phyloP scores from a whole-genome alignment of 257 asterid species.

The Hygrophila difformis region DNA sequence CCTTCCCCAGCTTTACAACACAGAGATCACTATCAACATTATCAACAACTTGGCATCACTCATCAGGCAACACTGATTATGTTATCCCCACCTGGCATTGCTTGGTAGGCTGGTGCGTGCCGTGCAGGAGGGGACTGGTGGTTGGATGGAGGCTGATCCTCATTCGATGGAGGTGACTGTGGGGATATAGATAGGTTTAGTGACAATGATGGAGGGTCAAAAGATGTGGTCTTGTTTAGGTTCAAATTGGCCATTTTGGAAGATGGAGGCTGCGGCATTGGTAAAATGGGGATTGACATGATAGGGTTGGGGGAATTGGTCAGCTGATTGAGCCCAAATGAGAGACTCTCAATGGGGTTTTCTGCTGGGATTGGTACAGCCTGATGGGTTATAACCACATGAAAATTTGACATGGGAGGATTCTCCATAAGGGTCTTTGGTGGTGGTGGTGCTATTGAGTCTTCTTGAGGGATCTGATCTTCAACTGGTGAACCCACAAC shows the following conservation, averaged over 20 bases:
- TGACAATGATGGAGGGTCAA: conserved; percentile 38
- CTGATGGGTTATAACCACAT: conserved; percentile 26
- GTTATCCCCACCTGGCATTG: conserved; percentile 70
- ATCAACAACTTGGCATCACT: conserved; percentile 20
- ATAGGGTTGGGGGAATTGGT: conserved; percentile 46
- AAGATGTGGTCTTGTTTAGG: conserved; percentile 34
- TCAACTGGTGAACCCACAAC: conserved; percentile 35
- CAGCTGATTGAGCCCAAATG: conserved; percentile 37
- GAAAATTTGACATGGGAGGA: conserved; percentile 26
- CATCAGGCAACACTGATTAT: conserved; percentile 87
- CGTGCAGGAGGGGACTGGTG: conserved; percentile 32
- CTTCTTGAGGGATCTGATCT: conserved; percentile 39
- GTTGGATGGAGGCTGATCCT: conserved; percentile 17
- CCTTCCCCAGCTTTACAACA: conserved; percentile 3
- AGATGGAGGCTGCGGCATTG: conserved; percentile 73
- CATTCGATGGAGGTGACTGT: conserved; percentile 17
- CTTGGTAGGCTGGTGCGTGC: conserved; percentile 47
- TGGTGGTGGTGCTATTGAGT: conserved; percentile 20
- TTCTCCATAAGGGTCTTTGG: conserved; percentile 27
- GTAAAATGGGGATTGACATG: conserved; percentile 58
- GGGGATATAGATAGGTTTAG: conserved; percentile 46
- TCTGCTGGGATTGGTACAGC: conserved; percentile 20
- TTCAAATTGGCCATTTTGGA: conserved; percentile 69
- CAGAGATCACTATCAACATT: conserved; percentile 15
- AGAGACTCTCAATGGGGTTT: conserved; percentile 22